Base-by-base conservation (phyloP, 1,284 basidiomycete species). In the Pascua guehoae region DNA sequence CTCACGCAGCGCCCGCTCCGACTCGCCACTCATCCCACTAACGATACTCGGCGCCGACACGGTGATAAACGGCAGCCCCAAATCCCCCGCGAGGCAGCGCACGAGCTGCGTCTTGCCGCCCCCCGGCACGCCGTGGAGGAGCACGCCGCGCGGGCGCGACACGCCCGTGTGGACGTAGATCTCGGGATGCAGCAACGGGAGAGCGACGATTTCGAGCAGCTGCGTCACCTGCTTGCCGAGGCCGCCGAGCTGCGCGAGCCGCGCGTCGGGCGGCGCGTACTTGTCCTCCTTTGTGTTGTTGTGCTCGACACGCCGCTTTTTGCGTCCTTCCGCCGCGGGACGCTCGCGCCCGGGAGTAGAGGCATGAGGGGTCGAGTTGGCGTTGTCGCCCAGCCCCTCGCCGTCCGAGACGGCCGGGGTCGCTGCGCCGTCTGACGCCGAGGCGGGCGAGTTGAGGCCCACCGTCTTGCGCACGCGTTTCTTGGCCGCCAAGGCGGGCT, bases 21-120 rank as follows among this genome's bases (percentile, higher is more conserved):
- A 93, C 78, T 98, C 95, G 56, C 95, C 95, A 0, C 91, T 96
- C 88, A 98, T 97, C 1, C 95, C 95, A 0, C 89, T 93, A 1
- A 98, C 93, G 60, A 98, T 89, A 0, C 88, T 90, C 0, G 95
- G 95, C 0, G 95, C 94, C 5, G 91, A 94, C 56, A 98, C 86
- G 53, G 82, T 89, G 63, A 98, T 91, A 72, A 98, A 97, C 0
- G 94, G 95, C 3, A 97, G 83, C 1, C 86, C 88, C 1, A 96
- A 81, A 79, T 96, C 91, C 57, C 94, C 95, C 42, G 93, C 94
- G 51, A 98, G 88, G 17, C 95, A 93, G 72, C 90, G 87, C 10
- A 92, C 92, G 16, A 95, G 77, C 69, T 94, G 78, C 0, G 93
- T 96, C 79, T 98, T 98, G 12, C 96, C 96, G 70, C 94, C 97